These are phyloP conservation scores for Cystobasidium onofrii DNA, from an alignment of 768 basidiomycete species.

Conservation along the genomic window DNA sequence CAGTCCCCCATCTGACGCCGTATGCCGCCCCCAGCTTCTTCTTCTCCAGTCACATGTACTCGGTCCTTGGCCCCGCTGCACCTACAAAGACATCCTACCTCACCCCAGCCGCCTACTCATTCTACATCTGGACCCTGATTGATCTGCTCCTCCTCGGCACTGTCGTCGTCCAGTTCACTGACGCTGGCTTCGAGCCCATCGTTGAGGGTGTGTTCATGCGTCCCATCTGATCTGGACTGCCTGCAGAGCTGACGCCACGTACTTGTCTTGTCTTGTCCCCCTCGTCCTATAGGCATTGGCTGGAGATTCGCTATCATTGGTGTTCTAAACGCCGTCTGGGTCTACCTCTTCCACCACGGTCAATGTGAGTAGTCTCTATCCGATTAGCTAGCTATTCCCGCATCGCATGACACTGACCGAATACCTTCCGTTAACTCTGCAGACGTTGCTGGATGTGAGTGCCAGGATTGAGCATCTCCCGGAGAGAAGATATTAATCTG, in stretches of 20 bases:
- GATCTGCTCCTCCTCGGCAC: slow-evolving; percentile 85
- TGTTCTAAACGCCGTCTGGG: slow-evolving; percentile 67
- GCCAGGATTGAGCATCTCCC: not conserved
- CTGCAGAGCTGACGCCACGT: slow-evolving; percentile 50
- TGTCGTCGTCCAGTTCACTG: slow-evolving; percentile 54
- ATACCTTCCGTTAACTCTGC: not conserved
- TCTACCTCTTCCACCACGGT: slow-evolving; percentile 72
- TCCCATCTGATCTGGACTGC: not conserved
- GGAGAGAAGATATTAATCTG: slow-evolving; percentile 44
- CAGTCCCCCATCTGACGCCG: not conserved
- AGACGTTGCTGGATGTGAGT: slow-evolving; percentile 7
- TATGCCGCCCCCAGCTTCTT: slow-evolving; percentile 1
- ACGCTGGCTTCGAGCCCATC: not conserved
- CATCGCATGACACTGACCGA: not conserved
- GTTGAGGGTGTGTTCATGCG: not conserved
- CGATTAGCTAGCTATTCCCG: not conserved
- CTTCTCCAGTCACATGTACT: slow-evolving; percentile 18
- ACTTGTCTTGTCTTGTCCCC: no score
- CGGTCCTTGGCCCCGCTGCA: slow-evolving; percentile 3
- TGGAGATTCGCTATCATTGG: slow-evolving; percentile 88
- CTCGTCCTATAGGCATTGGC: slow-evolving; percentile 68
- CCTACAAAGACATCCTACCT: slow-evolving; percentile 31
- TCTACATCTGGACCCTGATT: slow-evolving; percentile 58
- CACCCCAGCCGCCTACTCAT: slow-evolving; percentile 55
- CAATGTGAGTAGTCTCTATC: slow-evolving; percentile 51